These are phyloP conservation scores for Umbelopsis sp. DNA, from an alignment of 192 early-diverging fungal species.

Conservation along the genomic window DNA sequence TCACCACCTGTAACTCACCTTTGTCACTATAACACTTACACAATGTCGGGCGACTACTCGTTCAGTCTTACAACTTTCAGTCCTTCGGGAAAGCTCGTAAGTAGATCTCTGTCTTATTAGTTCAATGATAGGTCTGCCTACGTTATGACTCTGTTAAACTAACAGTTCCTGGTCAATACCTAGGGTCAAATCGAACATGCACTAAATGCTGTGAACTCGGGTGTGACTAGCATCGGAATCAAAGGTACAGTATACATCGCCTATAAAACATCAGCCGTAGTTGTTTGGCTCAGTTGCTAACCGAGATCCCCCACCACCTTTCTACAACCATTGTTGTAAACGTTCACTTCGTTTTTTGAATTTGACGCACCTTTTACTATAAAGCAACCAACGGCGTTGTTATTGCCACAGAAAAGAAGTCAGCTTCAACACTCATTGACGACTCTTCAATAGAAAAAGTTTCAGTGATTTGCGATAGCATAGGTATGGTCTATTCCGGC, in stretches of 20 bases:
- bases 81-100: conserved; percentile 95
- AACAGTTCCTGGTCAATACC: not conserved
- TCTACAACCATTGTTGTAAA: not conserved
- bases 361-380: not conserved
- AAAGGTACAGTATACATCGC: conserved; percentile 65
- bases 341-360: too few species aligned
- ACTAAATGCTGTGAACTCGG: conserved; percentile 86
- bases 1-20: not conserved
- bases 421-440: conserved; percentile 90
- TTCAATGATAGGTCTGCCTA: not conserved
- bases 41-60: conserved; percentile 75
- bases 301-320: not conserved
- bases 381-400: conserved; percentile 95
- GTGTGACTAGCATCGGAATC: conserved; percentile 92
- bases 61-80: conserved; percentile 99
- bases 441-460: conserved; percentile 92
- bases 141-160: not conserved
- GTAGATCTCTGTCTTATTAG: not conserved
- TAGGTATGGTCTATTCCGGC: conserved; percentile 99
- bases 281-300: not conserved
- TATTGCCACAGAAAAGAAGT: conserved; percentile 98
- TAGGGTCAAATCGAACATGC: conserved; percentile 94
- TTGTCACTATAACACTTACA: conserved; percentile 20
- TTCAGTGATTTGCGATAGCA: conserved; percentile 83
- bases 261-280: not conserved